Evolutionary conservation across 192 early-diverging fungal species (phyloP), one percentile per base, ranked within the genome.

Genomic region (Umbelopsis sp.): DNA sequence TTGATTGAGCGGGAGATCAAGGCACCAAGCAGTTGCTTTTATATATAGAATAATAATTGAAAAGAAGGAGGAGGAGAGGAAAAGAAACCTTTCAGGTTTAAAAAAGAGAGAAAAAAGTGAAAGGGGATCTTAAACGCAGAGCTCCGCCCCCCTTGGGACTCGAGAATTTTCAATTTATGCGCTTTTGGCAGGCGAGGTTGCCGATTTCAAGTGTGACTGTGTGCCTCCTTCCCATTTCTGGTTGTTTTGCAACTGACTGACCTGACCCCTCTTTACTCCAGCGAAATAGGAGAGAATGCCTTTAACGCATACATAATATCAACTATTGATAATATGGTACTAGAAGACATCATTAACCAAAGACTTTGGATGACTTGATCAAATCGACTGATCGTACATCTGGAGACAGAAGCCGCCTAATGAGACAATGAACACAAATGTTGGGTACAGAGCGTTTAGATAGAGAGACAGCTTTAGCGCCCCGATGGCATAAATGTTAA

Each of bases 81-180:
- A 47, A 17, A n/a, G n/a, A 49, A 49, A 20, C 2, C 47, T 49
- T 49, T n/a, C 16, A 49, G 47, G 20, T 49, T 17, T 49, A 20
- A 49, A 21, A 47, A n/a, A 47, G 45, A 47, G 45, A 47, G 45
- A 47, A 12, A 44, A 44, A 44, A 44, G 12, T 5, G 43, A 44
- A 49, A 49, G 47, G 47, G 47, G 47, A 49, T 49, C n/a, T 49
- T 49, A 49, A 49, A 21, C 47, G 47, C 20, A 17, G 16, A 49
- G 16, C 38, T 41, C 52, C 52, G 22, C 10, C 56, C 56, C 56
- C 56, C 26, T 59, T 62, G 56, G 56, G 56, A 62, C 56, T 62
- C 56, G 56, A 62, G 56, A 62, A 62, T 62, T 62, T 62, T 62
- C 56, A 62, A 62, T 62, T 62, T 62, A 62, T 62, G 56, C 56